These are phyloP conservation scores for Sordaria brevicollis DNA, from an alignment of 495 filamentous ascomycete species.

Conservation along the genomic window DNA sequence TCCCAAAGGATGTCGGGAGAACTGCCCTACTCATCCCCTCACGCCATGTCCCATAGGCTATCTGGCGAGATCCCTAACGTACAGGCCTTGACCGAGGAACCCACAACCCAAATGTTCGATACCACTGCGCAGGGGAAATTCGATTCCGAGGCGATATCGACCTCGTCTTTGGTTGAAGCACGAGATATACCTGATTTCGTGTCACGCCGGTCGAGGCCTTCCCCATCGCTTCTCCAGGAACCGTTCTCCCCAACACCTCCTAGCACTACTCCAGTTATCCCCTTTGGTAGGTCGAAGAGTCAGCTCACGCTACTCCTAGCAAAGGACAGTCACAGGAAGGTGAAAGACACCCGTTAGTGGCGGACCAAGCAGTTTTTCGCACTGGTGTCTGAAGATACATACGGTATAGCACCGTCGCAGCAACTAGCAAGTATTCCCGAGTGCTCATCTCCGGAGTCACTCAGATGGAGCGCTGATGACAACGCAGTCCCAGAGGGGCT, in stretches of 20 bases:
- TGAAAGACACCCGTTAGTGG: background rate
- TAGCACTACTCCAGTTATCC: conserved; percentile 20
- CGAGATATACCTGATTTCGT: conserved; percentile 16
- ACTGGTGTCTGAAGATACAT: background rate
- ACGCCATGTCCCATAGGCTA: background rate
- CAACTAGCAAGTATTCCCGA: background rate
- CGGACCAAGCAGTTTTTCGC: background rate
- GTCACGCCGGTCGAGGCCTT: conserved; percentile 11
- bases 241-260: conserved; percentile 30
- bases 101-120: conserved; percentile 20
- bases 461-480: background rate
- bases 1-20: background rate
- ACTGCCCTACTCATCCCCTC: background rate
- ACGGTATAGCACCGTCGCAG: background rate
- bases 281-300: conserved; percentile 38
- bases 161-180: conserved; percentile 8
- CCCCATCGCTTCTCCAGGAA: conserved; percentile 18
- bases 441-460: background rate
- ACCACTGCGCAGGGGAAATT: conserved; percentile 28
- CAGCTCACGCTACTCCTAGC: conserved; percentile 40
- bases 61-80: background rate
- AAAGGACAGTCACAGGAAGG: conserved; percentile 18
- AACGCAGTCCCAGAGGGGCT: background rate
- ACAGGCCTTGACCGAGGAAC: conserved; percentile 13
- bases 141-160: conserved; percentile 19